Base-by-base conservation (phyloP, 75 land plant species). In the Picea sitchensis region DNA sequence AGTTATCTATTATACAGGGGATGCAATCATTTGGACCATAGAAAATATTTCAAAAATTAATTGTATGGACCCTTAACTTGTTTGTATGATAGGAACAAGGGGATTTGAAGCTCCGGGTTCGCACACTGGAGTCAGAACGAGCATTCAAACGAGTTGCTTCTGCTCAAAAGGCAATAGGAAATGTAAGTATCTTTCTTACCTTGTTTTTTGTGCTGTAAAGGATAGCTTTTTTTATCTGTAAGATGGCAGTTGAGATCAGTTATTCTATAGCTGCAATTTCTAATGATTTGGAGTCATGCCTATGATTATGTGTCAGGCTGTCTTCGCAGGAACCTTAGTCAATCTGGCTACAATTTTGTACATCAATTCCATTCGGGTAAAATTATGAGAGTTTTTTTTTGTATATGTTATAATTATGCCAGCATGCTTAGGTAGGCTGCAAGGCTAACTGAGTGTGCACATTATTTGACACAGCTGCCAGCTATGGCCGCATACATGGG, bases 101-200 rank as follows among this genome's bases (percentile, higher is more conserved):
- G 82, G 99, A 98, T 83, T 78, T 98, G 69, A 98, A 98, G 80
- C 91, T 98, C 21, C 89, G 99, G 20, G 99, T 98, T 56, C 91
- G 99, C 51, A 73, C 94, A 72, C 73, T 98, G 80, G 99, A 98
- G 84, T 93, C 99, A 61, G 99, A 98, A 78, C 87, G 99, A 63
- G 91, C 99, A 38, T 98, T 98, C 87, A 91, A 93, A 75, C 91
- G 99, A 81, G 98, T 95, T 81, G 98, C 99, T 44, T 81, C 89
- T 65, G 90, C 92, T 59, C 99, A 98, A 80, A 91, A 90, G 71
- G 93, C 94, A 51, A 84, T 98, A 63, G 98, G 89, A 57, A 94
- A 83, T 90, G 99, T 93, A 77, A 83, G 51, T 47, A 71, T 38
- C 21, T 44, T 41, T 71, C 36, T 4, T n/a, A 44, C 56, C 74